A percentile compares a stretch with the other conserved stretches of the same genome.
phyloP scores from a whole-genome alignment of 148 eudicot species.

The Agrostemma githago region DNA sequence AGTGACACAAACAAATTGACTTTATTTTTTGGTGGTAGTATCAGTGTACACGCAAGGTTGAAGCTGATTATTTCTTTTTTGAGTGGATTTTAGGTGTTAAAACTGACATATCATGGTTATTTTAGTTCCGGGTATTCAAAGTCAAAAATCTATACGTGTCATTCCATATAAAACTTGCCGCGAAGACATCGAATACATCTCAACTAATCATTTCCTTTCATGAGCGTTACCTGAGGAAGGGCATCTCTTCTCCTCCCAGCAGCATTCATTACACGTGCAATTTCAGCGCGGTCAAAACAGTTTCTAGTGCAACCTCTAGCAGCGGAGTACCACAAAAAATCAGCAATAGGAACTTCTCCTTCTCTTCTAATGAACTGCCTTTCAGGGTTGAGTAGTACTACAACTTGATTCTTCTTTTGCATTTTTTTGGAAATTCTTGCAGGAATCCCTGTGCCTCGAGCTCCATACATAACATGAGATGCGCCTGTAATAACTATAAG shows the following conservation, averaged over 20 bases:
- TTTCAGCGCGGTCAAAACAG: constrained; percentile 98
- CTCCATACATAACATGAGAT: constrained; percentile 78
- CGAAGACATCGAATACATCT: background rate
- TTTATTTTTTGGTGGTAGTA: background rate
- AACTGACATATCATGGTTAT: background rate
- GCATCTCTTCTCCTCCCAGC: constrained; percentile 95
- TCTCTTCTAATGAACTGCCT: constrained; percentile 80
- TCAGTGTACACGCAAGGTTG: background rate
- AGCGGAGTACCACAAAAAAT: constrained; percentile 96
- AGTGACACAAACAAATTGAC: background rate
- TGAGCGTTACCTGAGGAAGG: constrained; percentile 71
- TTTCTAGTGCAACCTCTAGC: constrained; percentile 93
- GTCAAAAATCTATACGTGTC: background rate
- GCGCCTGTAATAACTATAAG: constrained; percentile 91
- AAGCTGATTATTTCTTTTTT: background rate
- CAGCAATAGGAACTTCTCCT: constrained; percentile 96
- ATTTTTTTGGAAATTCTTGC: constrained; percentile 85
- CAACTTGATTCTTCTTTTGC: constrained; percentile 92
- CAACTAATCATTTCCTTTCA: background rate
- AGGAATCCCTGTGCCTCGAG: constrained; percentile 88
- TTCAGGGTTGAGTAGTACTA: constrained; percentile 83
- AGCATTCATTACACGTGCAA: constrained; percentile 98
- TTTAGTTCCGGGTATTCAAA: background rate
- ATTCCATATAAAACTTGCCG: background rate
- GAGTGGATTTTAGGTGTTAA: constrained; percentile 1